Conservation (phyloP, 176 grass and related monocot species). For the Bothriochloa decipiens region DNA sequence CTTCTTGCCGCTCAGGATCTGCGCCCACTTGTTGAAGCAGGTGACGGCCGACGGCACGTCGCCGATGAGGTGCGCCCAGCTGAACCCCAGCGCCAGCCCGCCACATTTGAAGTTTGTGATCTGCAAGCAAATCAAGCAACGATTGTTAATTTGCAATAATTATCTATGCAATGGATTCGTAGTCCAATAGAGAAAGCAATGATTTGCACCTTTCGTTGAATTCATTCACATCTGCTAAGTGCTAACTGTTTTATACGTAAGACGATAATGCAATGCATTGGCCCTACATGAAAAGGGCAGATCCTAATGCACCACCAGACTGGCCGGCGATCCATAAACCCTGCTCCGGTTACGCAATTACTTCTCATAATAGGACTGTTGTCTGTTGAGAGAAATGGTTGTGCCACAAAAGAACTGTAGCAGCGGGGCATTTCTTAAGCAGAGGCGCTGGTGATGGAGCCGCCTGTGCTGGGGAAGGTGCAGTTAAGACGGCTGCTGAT, state of each 20-base stretch:
- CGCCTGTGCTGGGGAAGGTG: too few relatives aligned
- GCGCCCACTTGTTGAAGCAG: conserved; percentile 82
- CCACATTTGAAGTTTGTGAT: conserved; percentile 86
- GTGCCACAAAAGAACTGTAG: background rate
- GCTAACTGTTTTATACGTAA: too few relatives aligned
- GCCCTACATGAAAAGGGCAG: background rate
- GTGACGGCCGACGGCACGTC: conserved; percentile 60
- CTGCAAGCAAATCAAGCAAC: conserved; percentile 29
- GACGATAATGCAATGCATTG: background rate
- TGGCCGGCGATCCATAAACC: background rate
- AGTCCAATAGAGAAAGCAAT: too few relatives aligned
- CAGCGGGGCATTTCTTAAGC: too few relatives aligned
- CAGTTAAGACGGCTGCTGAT: conserved; percentile 10
- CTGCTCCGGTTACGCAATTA: conserved; percentile 2
- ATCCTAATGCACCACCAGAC: conserved; percentile 27
- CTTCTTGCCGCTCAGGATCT: conserved; percentile 58
- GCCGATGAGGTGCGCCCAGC: conserved; percentile 96
- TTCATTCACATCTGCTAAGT: too few relatives aligned
- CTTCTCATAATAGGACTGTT: background rate
- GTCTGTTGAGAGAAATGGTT: background rate
- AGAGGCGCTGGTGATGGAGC: too few relatives aligned
- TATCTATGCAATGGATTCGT: too few relatives aligned
- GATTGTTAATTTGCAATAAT: too few relatives aligned
- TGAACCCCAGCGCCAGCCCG: conserved; percentile 81
- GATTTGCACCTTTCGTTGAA: too few relatives aligned